phyloP scores from a whole-genome alignment of 1,284 basidiomycete genomes.

The Apiotrichum domesticum region DNA sequence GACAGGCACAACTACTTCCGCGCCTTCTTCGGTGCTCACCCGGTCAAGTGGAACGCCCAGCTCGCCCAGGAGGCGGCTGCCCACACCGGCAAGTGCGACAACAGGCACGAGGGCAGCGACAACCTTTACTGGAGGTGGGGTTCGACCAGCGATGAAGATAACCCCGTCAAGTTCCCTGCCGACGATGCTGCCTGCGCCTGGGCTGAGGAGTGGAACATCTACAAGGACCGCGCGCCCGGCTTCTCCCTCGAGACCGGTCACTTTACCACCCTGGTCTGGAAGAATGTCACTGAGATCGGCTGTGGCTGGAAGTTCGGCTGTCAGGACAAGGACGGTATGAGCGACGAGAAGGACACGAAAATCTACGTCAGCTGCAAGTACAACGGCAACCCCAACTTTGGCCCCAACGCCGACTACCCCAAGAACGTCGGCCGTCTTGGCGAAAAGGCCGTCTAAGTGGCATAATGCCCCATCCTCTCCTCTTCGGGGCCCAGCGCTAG shows the following conservation, averaged over 20 bases:
- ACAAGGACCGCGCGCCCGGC: conserved; percentile 25
- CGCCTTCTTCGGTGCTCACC: conserved; percentile 4
- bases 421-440: not conserved
- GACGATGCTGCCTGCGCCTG: not conserved
- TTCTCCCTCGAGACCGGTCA: conserved; percentile 11
- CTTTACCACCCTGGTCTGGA: conserved; percentile 44
- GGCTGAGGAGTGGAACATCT: conserved; percentile 8
- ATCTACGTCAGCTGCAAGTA: not conserved
- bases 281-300: conserved; percentile 33
- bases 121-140: conserved; percentile 2
- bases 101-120: conserved; percentile 6
- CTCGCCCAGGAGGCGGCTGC: not conserved
- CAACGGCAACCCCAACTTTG: not conserved
- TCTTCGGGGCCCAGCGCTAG: not conserved
- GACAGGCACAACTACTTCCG: conserved; percentile 14
- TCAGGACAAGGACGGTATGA: not conserved
- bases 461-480: not conserved
- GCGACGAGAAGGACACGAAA: too few relatives aligned
- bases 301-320: conserved; percentile 23
- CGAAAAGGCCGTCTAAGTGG: not conserved
- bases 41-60: conserved; percentile 4
- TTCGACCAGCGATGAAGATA: not conserved
- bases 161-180: too few relatives aligned
- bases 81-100: not conserved
- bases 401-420: not conserved